Evolutionary conservation across 306 rosid genomes (phyloP), one percentile per base, ranked within the genome.

Genomic region (Lotus japonicus): DNA sequence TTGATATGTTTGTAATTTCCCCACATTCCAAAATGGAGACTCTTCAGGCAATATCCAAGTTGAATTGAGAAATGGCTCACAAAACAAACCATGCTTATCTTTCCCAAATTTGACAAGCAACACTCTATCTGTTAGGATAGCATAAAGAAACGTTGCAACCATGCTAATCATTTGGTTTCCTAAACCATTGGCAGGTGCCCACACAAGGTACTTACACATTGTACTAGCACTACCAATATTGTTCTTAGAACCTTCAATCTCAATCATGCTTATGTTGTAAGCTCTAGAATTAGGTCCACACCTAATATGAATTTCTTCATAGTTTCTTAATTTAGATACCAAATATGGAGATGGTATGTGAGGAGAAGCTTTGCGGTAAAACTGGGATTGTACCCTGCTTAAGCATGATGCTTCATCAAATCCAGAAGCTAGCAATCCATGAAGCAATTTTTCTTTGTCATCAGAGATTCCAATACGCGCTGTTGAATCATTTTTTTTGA

Each of bases 81-180:
- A 88, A 42, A 88, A 88, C 26, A 88, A 76, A 33, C 72, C 81
- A 4, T 58, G 58, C 81, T 79, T 83, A 45, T 88, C 94, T 33
- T 49, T 70, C 15, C 64, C 81, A 49, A 88, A 86, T 79, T 72
- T 79, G 1, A 88, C 90, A 6, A 81, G 90, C 39, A 85, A 31
- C 15, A 85, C 85, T 31, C 88, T 59, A 6, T 81, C 67, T 26
- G 90, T 83, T 66, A 88, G 85, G 14, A 83, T 51, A 6, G 90
- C 85, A 57, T 85, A 85, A 1, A 88, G 84, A 77, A 88, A 88
- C 35, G 90, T 76, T 21, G 90, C 82, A 26, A 42, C 79, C 7
- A 88, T 55, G 71, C 85, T 81, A 0, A 88, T 19, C 49, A 88
- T 83, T 77, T 81, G 78, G 81, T 88, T 88, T 19, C 95, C 95